Percentiles rank a stretch among this genome's conserved stretches.
Conservation (phyloP, 177 flowering plant genomes). For the Vitis hybrid region DNA sequence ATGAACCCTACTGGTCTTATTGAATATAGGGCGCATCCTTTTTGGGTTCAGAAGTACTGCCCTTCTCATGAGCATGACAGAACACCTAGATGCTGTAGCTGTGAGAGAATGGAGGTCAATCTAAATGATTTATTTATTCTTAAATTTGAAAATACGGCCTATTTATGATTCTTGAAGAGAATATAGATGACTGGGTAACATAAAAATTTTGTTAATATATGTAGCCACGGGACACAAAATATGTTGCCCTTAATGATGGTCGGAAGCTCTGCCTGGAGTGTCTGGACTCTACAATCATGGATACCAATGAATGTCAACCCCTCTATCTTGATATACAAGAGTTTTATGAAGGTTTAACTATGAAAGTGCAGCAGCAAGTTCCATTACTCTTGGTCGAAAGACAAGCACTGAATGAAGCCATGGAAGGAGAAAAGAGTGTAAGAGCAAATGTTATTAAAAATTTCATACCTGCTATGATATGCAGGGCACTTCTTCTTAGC, state of each 20-base stretch:
- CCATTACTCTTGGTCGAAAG: slow-evolving; percentile 93
- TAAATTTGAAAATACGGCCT: background rate
- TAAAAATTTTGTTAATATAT: slow-evolving; percentile 10
- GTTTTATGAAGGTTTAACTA: slow-evolving; percentile 77
- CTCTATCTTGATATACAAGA: slow-evolving; percentile 74
- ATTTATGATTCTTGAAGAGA: background rate
- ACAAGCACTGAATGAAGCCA: slow-evolving; percentile 92
- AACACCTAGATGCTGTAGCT: slow-evolving; percentile 96
- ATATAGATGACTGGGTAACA: background rate
- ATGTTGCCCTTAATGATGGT: slow-evolving; percentile 74
- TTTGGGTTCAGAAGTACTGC: slow-evolving; percentile 92
- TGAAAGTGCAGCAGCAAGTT: slow-evolving; percentile 87
- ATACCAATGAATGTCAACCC: slow-evolving; percentile 76
- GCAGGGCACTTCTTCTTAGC: background rate
- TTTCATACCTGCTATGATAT: background rate
- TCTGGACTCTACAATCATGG: slow-evolving; percentile 90
- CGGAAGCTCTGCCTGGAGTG: slow-evolving; percentile 93
- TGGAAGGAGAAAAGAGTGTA: slow-evolving; percentile 90
- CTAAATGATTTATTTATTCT: background rate
- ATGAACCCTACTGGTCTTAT: slow-evolving; percentile 88
- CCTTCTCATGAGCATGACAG: slow-evolving; percentile 89
- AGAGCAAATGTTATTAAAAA: slow-evolving; percentile 14
- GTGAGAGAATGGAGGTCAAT: slow-evolving; percentile 95
- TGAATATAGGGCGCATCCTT: slow-evolving; percentile 95
- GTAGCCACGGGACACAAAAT: slow-evolving; percentile 71